Evolutionary conservation across 768 basidiomycete genomes (phyloP).

Genomic region (Agaricus blazei): DNA sequence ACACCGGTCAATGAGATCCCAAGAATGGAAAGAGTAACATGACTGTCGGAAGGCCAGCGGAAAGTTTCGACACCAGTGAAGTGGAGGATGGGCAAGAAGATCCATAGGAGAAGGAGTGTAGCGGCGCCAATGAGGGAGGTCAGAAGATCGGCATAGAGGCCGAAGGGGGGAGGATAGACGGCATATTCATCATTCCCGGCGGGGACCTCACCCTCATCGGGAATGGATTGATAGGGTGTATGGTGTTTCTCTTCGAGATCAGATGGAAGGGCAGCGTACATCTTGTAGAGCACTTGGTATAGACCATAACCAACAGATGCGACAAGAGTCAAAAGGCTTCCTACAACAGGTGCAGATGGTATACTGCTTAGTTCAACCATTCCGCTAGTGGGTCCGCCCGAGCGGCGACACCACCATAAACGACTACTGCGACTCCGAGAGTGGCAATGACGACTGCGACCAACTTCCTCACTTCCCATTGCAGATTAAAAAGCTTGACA

Average conservation of each 20-base stretch:
- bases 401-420: slow-evolving; percentile 62
- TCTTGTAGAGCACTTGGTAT: slow-evolving; percentile 86
- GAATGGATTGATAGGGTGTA: slow-evolving; percentile 39
- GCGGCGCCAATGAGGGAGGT: slow-evolving; percentile 76
- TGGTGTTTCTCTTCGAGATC: slow-evolving; percentile 48
- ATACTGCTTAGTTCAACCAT: slow-evolving; percentile 15
- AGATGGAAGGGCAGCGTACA: slow-evolving; percentile 64
- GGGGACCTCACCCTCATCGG: slow-evolving; percentile 27
- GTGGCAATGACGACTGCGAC: slow-evolving; percentile 78
- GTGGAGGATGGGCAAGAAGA: slow-evolving; percentile 74
- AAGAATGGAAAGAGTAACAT: slow-evolving; percentile 46
- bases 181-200: slow-evolving; percentile 21
- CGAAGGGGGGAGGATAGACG: slow-evolving; percentile 68
- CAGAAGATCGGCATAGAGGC: slow-evolving; percentile 78
- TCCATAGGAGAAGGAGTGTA: slow-evolving; percentile 73
- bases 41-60: slow-evolving; percentile 47
- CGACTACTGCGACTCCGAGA: slow-evolving; percentile 71
- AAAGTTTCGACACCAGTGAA: slow-evolving; percentile 62
- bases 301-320: slow-evolving; percentile 71
- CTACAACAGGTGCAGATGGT: slow-evolving; percentile 55
- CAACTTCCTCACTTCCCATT: slow-evolving; percentile 61
- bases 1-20: slow-evolving; percentile 72
- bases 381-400: slow-evolving; percentile 12
- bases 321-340: slow-evolving; percentile 67
- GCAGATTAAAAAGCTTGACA: slow-evolving; percentile 59